A percentile compares a stretch with the other conserved stretches of the same genome.
Conservation (phyloP, 2,329 filamentous ascomycete genomes). For the Fusarium citri region DNA sequence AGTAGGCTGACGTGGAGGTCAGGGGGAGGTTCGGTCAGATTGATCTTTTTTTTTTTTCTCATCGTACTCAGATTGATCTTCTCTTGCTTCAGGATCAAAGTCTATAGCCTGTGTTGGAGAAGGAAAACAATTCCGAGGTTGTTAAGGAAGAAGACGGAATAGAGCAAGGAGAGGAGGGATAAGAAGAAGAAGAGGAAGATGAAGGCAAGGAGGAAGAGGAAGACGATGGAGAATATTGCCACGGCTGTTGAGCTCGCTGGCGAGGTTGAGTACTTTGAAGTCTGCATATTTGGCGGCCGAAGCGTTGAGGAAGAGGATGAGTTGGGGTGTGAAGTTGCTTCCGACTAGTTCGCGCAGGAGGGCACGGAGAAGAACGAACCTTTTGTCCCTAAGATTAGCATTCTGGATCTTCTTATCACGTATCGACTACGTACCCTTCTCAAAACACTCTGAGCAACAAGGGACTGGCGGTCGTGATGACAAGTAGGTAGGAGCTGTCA, state of each 20-base stretch:
- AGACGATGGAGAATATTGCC: background rate
- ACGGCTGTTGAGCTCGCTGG: constrained; percentile 9
- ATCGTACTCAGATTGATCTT: constrained; percentile 5
- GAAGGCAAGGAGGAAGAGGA: background rate
- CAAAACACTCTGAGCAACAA: background rate
- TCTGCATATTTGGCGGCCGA: background rate
- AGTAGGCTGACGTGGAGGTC: background rate
- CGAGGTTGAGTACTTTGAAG: background rate
- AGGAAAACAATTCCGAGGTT: background rate
- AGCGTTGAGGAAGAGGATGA: background rate
- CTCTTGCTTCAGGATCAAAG: constrained; percentile 1
- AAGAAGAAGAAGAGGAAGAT: background rate
- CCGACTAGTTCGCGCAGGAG: background rate
- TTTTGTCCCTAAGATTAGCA: background rate
- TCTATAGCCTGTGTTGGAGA: background rate
- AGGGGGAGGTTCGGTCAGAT: constrained; percentile 1
- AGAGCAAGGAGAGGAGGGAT: background rate
- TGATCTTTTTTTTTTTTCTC: background rate
- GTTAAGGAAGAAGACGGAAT: background rate
- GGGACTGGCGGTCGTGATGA: background rate
- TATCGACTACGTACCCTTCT: background rate
- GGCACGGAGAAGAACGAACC: too few species aligned
- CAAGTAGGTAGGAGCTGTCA: background rate
- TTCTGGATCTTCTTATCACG: background rate
- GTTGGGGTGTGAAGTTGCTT: background rate